phyloP scores from a whole-genome alignment of 441 rosid species.

The Croton setiger region DNA sequence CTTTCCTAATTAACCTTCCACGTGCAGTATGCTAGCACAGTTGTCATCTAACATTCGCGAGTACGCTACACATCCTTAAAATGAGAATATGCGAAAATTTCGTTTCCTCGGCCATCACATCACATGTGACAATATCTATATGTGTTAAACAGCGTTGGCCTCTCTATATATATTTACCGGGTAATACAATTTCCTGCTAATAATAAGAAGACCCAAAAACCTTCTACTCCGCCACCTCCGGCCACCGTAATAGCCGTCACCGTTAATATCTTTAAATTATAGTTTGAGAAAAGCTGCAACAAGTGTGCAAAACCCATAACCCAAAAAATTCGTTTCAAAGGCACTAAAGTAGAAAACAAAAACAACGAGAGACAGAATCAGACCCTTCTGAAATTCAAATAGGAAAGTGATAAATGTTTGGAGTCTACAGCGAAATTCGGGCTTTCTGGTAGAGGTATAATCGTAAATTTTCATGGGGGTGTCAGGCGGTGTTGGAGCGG shows the following conservation, averaged over 20 bases:
- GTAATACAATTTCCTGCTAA: neutral
- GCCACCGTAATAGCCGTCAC: neutral
- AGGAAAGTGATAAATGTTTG: neutral
- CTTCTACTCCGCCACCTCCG: neutral
- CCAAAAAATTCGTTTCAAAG: neutral
- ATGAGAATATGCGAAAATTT: neutral
- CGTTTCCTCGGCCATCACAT: neutral
- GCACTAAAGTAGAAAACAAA: neutral
- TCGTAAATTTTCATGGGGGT: neutral
- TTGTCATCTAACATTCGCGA: neutral
- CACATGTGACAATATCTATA: conserved; percentile 10
- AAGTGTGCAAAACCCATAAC: neutral
- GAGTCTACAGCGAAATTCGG: neutral
- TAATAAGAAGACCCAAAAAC: neutral
- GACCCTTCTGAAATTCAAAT: neutral
- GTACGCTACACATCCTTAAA: neutral
- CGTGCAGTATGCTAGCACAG: neutral
- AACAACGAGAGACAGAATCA: neutral
- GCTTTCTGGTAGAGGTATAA: neutral
- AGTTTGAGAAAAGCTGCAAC: neutral
- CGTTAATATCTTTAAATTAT: neutral
- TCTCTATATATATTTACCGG: neutral
- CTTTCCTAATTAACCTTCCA: neutral
- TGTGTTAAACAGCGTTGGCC: neutral
- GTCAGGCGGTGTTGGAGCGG: conserved; percentile 5